Evolutionary conservation across 768 basidiomycete genomes (phyloP), one percentile per base, ranked within the genome.

Genomic region (Leccinellum luteum): DNA sequence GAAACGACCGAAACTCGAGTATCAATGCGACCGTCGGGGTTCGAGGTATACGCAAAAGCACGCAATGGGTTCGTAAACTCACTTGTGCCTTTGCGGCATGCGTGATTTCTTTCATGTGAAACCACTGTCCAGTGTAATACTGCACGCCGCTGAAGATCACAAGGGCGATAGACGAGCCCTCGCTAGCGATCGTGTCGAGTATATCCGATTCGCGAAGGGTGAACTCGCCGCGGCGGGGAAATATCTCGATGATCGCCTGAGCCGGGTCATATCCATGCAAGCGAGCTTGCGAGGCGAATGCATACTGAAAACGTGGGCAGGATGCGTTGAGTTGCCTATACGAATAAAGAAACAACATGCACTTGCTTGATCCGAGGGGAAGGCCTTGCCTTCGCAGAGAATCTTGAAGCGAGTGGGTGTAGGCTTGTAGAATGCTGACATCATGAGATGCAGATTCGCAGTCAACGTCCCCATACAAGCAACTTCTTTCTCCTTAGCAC

Each of bases 41-140:
- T 47, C 45, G 52, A 49, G 50, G 59, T 51, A 55, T 67, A 68
- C 68, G 70, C 74, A 66, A 71, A 62, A 58, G 51, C 34, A 60
- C 60, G 62, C 54, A 54, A 61, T 43, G 50, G 48, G 55, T 59
- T 51, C 56, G 65, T 64, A 69, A 59, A 68, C 66, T 64, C 70
- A 92, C 94, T 81, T 92, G 84, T 60, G 83, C 85, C 68, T 94
- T 87, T 30, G 92, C 90, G 55, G 90, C 92, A 58, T 79, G 80
- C 15, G 96, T 94, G 68, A 99, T 88, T 25, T 77, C 75, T 68
- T 88, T 68, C 76, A 98, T 93, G 52, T 93, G 89, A 76, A 99
- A 98, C 74, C 79, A 85, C 73, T 99, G 95, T 14, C 95, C 97
- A 23, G 94, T 96, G 76, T 98, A 99, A 76, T 94, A 99, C 73